Base-by-base conservation (phyloP, 495 filamentous ascomycete species). In the Penicillium cinerascens region DNA sequence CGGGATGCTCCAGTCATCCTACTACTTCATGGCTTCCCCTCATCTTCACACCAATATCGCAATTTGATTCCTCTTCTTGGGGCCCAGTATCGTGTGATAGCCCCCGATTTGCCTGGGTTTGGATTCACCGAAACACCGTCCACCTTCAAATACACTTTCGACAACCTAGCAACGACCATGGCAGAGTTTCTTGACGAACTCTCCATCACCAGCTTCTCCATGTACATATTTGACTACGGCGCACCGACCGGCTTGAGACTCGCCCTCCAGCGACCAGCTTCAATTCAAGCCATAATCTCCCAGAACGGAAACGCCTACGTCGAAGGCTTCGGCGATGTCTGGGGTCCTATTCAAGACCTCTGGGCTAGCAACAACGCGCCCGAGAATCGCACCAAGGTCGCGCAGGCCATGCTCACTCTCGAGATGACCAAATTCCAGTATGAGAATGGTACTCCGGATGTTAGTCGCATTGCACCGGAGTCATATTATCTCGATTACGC, bases 181-280 rank as follows among this genome's bases (percentile, higher is more conserved):
- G 59, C 53, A 5, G 70, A 67, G 6, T 81, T 83, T 49, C 60
- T 82, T 18, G 68, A 74, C 18, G 58, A 64, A 18, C 67, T 82
- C 13, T 54, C 63, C 10, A 68, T 84, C 39, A 57, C 44, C 7
- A 75, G 68, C 29, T 85, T 78, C 64, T 67, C 74, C 16, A 56
- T 86, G 22, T 87, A 83, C 63, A 76, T 86, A 52, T 87, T 87
- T 60, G 83, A 87, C 68, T 86, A 86, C 64, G 83, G 84, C 33
- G 81, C 83, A 0, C 82, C 84, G 0, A 71, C 70, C 11, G 83
- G 73, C 3, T 63, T 84, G 9, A 72, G 79, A 5, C 64, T 85
- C 9, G 81, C 83, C 0, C 68, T 84, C 7, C 44, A 72, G 20
- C 67, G 75, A 4, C 76, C 78, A 0, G 54, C 74, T 6, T 63